Evolutionary conservation across 2,329 filamentous ascomycete species (phyloP).

Genomic region (Fusarium austroafricanum): DNA sequence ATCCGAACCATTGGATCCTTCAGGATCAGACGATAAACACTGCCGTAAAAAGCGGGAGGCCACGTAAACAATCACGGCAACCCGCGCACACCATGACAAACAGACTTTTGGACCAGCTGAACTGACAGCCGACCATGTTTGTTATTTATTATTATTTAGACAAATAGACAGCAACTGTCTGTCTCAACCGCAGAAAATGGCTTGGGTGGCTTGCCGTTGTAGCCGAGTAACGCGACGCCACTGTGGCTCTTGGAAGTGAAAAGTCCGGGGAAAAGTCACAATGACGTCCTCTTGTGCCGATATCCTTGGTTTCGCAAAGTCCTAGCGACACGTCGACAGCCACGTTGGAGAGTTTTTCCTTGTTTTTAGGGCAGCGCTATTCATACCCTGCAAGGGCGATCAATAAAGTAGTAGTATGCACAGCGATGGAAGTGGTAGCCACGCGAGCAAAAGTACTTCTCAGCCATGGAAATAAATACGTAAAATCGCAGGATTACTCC

Average conservation of each 20-base stretch:
- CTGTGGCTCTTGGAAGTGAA: not conserved
- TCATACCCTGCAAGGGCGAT: not conserved
- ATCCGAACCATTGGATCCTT: not conserved
- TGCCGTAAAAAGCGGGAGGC: not conserved
- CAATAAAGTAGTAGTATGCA: not conserved
- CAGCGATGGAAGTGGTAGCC: not conserved
- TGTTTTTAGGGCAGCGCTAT: not conserved
- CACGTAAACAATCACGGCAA: not conserved
- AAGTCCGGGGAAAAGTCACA: not conserved
- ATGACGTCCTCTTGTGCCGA: not conserved
- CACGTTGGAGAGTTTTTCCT: not conserved
- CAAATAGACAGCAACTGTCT: too few relatives aligned
- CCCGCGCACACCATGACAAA: not conserved
- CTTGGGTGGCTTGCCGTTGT: constrained; percentile 13
- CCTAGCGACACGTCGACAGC: not conserved
- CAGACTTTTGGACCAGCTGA: not conserved
- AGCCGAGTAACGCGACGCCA: constrained; percentile 11
- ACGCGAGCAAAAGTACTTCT: not conserved
- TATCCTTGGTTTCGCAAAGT: not conserved
- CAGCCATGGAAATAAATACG: too few relatives aligned
- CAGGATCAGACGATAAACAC: not conserved
- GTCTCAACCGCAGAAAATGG: too few relatives aligned
- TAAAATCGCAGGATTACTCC: not conserved
- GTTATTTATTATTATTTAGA: too few relatives aligned
- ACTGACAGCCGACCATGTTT: not conserved